Conservation (phyloP, 2,329 filamentous ascomycete species). For the Beauveria australis region DNA sequence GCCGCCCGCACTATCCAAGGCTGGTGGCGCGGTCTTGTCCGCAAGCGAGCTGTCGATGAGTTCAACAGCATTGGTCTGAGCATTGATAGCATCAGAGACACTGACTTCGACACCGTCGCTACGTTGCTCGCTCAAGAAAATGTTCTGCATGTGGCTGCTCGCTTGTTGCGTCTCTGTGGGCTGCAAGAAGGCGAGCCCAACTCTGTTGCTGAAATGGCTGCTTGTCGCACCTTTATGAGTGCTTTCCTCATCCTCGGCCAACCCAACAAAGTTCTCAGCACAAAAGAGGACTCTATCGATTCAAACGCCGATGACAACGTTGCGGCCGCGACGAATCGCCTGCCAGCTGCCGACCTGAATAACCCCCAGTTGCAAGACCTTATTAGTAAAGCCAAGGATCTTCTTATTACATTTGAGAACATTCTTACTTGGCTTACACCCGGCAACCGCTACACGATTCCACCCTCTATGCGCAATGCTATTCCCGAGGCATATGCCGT, state of each 20-base stretch:
- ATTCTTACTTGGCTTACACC: constrained; percentile 57
- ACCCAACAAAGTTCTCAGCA: constrained; percentile 68
- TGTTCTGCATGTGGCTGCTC: constrained; percentile 57
- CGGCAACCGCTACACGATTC: constrained; percentile 59
- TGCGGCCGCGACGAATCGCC: constrained; percentile 39
- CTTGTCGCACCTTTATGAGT: constrained; percentile 68
- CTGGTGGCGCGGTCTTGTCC: constrained; percentile 56
- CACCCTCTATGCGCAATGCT: constrained; percentile 51
- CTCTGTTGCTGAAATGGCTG: constrained; percentile 60
- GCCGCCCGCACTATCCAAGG: constrained; percentile 61
- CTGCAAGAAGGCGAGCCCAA: constrained; percentile 56
- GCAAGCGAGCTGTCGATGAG: constrained; percentile 52
- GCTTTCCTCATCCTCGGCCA: constrained; percentile 75
- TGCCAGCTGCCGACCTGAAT: constrained; percentile 39
- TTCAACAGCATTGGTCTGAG: constrained; percentile 61
- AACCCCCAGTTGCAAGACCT: constrained; percentile 61
- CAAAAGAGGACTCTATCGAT: constrained; percentile 34
- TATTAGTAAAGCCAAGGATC: constrained; percentile 67
- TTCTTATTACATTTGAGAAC: constrained; percentile 71
- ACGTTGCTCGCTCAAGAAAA: constrained; percentile 57
- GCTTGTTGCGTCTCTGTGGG: constrained; percentile 61
- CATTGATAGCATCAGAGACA: constrained; percentile 61
- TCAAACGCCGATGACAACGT: constrained; percentile 44
- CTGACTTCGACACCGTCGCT: constrained; percentile 67
- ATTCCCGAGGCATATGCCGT: constrained; percentile 63